Evolutionary conservation across 495 filamentous ascomycete species (phyloP).

Genomic region (Trichoderma virens): DNA sequence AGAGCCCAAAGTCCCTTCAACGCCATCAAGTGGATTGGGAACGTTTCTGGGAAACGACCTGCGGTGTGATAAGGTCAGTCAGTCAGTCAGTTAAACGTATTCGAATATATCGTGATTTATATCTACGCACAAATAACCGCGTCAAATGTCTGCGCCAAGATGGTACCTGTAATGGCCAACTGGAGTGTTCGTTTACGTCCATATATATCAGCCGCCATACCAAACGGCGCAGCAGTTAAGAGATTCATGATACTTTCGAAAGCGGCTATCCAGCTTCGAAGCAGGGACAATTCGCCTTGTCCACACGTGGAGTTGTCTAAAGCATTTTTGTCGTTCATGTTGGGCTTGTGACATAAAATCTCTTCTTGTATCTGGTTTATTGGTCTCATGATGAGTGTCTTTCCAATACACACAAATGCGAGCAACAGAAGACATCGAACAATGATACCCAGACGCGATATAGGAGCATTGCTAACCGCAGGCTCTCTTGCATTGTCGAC

Average conservation of each 20-base stretch:
- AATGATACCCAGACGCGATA: background rate
- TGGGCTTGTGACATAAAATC: background rate
- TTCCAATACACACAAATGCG: background rate
- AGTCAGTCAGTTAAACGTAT: background rate
- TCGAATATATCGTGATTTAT: background rate
- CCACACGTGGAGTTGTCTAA: background rate
- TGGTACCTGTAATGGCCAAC: background rate
- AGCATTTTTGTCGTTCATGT: background rate
- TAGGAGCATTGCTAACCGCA: background rate
- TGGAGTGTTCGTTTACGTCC: constrained; percentile 1
- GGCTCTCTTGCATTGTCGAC: background rate
- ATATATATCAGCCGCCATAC: constrained; percentile 1
- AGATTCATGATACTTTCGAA: background rate
- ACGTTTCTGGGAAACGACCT: background rate
- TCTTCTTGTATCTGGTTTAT: constrained; percentile 1
- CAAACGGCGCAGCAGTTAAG: background rate
- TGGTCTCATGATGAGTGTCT: background rate
- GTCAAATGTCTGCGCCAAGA: background rate
- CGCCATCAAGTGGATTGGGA: background rate
- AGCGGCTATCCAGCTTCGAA: background rate
- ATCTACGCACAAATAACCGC: background rate
- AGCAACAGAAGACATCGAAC: background rate
- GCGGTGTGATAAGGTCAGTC: background rate
- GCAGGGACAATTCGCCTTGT: background rate
- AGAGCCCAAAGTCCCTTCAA: background rate